phyloP scores from a whole-genome alignment of 2,329 filamentous ascomycete species.

The Daldinia sp. region DNA sequence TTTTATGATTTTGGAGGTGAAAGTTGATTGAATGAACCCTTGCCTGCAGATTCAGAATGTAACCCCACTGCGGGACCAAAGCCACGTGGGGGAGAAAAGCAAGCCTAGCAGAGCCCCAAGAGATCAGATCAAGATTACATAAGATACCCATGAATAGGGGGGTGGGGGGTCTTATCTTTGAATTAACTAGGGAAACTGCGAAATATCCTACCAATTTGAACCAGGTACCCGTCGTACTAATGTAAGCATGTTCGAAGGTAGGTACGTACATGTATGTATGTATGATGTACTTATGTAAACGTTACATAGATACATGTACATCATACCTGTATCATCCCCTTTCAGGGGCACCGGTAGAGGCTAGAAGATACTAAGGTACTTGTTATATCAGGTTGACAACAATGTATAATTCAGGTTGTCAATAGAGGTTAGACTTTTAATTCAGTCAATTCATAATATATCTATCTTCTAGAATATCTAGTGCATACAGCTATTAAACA shows the following conservation, averaged over 20 bases:
- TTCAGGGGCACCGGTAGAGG: too few species aligned
- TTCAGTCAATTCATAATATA: neutral
- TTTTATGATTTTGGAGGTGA: slow-evolving; percentile 16
- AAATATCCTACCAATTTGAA: neutral
- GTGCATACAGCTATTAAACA: neutral
- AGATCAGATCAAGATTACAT: slow-evolving; percentile 1
- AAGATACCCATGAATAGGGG: neutral
- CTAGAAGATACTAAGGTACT: too few species aligned
- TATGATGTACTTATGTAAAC: too few species aligned
- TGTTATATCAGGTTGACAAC: neutral
- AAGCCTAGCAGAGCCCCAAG: slow-evolving; percentile 4
- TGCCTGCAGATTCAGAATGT: slow-evolving; percentile 18
- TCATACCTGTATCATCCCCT: too few species aligned
- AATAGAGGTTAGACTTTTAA: neutral
- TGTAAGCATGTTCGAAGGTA: too few species aligned
- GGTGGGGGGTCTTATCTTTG: neutral
- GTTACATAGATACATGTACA: too few species aligned
- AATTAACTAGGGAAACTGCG: neutral
- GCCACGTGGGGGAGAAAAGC: slow-evolving; percentile 9
- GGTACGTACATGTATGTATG: too few species aligned
- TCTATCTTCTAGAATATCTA: neutral
- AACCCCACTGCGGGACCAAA: slow-evolving; percentile 26
- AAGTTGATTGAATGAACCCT: slow-evolving; percentile 7
- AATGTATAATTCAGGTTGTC: neutral
- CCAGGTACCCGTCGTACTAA: too few species aligned